phyloP scores from a whole-genome alignment of 805 yeast genomes.

The Monosporozyma siamensis region DNA sequence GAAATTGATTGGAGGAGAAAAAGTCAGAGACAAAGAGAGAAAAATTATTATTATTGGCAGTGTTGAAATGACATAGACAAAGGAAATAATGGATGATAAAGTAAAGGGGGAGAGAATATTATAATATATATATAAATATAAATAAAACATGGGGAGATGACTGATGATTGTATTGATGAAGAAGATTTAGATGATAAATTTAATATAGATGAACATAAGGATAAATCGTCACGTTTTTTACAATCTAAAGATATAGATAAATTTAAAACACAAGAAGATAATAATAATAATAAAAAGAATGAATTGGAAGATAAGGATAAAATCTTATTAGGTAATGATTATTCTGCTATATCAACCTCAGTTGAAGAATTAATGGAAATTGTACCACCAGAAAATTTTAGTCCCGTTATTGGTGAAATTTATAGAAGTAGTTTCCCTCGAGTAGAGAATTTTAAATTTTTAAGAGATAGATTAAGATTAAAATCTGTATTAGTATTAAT shows the following conservation, averaged over 20 bases:
- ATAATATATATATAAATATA: background rate
- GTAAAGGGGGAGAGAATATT: background rate
- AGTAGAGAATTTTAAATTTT: slow-evolving; percentile 66
- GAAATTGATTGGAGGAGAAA: too few relatives aligned
- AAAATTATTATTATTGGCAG: too few relatives aligned
- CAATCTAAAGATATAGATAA: slow-evolving; percentile 3
- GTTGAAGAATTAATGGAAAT: slow-evolving; percentile 11
- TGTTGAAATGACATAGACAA: background rate
- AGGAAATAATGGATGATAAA: background rate
- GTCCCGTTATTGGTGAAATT: slow-evolving; percentile 67
- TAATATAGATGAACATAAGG: slow-evolving; percentile 16
- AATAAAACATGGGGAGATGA: background rate
- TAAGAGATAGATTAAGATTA: slow-evolving; percentile 46
- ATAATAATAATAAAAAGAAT: background rate
- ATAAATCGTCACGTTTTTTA: slow-evolving; percentile 9
- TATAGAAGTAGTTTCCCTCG: slow-evolving; percentile 89
- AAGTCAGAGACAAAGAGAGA: too few relatives aligned
- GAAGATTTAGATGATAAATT: slow-evolving; percentile 18
- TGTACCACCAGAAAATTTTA: slow-evolving; percentile 81
- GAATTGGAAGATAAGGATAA: background rate
- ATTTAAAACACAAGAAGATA: too few relatives aligned
- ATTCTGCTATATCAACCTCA: background rate
- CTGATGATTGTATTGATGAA: slow-evolving; percentile 13
- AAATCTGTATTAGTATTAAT: slow-evolving; percentile 75
- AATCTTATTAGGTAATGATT: background rate